Evolutionary conservation across 805 yeast genomes (phyloP), one percentile per base, ranked within the genome.

Genomic region (Jamesozyma rosinii): DNA sequence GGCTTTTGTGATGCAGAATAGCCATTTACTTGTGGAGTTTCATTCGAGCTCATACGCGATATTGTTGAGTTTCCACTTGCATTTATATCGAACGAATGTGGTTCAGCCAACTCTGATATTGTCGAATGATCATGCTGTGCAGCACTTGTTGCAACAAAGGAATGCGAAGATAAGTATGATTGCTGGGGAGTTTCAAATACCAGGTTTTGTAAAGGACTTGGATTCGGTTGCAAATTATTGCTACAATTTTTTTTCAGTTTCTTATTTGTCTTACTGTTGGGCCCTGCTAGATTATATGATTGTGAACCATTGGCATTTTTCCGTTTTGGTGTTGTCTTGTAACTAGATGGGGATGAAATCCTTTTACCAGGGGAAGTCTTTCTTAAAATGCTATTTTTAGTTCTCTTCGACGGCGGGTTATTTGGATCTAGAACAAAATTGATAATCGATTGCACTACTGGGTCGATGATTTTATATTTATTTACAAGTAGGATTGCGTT

Each of bases 401-500:
- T 51, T 55, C 70, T 67, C 45, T 64, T 67, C 27, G 64, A 58
- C 4, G 75, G 62, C 3, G 75, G 74, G 32, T 69, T 66, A 54
- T 61, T 67, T 45, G 66, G 70, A 54, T 64, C 74, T 50, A 74
- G 73, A 53, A 57, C 72, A 52, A 76, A 81, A 38, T 72, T 73
- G 40, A 83, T 61, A 2, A 83, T 76, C 1, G 74, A 47, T 4
- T 63, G 73, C 22, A 72, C 70, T 42, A 79, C 68, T 9, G 70
- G 66, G 21, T 74, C 77, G 34, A 69, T 63, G 15, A 77, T 75
- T 1, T 72, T 73, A 50, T 76, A 72, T 39, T 67, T 68, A 38
- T 71, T 68, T 4, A 79, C 79, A 52, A 81, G 66, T 37, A 74
- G 69, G 37, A 70, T 70, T 3, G 90, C 90, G 48, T 77, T 74